Conservation (phyloP, 108 stramenopile genomes). For the Thalassiosira profunda region DNA sequence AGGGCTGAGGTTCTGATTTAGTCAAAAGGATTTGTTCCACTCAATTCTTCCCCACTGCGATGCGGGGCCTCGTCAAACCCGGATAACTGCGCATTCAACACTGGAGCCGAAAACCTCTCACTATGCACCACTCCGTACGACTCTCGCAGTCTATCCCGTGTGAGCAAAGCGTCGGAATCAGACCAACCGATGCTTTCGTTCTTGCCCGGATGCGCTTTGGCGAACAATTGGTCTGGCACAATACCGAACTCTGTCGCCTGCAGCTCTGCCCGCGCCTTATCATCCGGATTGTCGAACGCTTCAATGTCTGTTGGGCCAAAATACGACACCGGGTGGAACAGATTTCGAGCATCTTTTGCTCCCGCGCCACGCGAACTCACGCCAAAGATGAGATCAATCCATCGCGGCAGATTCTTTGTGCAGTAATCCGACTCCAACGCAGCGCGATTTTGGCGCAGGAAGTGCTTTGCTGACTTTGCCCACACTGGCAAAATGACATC, state of each 20-base stretch:
- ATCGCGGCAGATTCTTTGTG: constrained; percentile 82
- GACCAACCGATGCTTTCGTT: not conserved
- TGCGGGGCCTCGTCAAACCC: not conserved
- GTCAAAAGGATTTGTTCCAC: constrained; percentile 6
- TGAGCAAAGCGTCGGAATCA: constrained; percentile 1
- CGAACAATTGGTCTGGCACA: constrained; percentile 40
- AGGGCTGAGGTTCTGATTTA: not conserved
- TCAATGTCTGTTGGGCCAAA: constrained; percentile 76
- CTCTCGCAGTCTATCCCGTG: not conserved
- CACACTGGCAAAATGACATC: constrained; percentile 94
- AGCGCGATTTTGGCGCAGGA: constrained; percentile 82
- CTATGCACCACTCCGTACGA: not conserved
- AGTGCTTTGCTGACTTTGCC: constrained; percentile 91
- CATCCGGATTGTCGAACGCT: constrained; percentile 65
- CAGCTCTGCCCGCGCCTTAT: constrained; percentile 84
- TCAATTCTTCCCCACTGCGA: not conserved
- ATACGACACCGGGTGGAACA: constrained; percentile 94
- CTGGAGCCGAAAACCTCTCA: not conserved
- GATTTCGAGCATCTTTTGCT: constrained; percentile 81
- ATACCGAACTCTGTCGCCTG: constrained; percentile 91
- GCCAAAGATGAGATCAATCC: constrained; percentile 99
- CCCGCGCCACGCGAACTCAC: constrained; percentile 87
- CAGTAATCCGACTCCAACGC: constrained; percentile 96
- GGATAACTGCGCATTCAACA: not conserved
- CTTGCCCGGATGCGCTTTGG: constrained; percentile 3